phyloP scores from a whole-genome alignment of 2,329 filamentous ascomycete genomes.

The Blumeria hordei region DNA sequence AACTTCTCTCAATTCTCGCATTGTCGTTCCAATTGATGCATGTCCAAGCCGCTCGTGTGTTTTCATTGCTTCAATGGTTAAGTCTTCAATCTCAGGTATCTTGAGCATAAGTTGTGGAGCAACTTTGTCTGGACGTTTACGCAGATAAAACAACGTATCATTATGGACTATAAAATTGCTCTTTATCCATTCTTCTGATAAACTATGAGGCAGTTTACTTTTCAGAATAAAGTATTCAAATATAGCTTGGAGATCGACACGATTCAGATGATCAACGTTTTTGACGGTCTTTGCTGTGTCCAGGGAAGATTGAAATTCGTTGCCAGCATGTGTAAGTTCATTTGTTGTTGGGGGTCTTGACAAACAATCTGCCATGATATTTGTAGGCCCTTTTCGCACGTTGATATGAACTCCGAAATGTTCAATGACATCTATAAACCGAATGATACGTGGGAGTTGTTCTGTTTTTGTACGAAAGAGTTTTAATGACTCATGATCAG shows the following conservation, averaged over 20 bases:
- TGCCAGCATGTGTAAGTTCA: neutral
- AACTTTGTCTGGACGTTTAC: neutral
- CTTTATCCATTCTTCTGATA: conserved; percentile 1
- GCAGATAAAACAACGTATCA: conserved; percentile 1
- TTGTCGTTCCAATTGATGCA: neutral
- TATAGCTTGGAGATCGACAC: neutral
- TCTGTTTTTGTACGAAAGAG: neutral
- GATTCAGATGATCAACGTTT: neutral
- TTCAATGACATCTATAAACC: conserved; percentile 1
- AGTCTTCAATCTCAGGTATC: conserved; percentile 1
- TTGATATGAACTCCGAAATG: conserved; percentile 1
- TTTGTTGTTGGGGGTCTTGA: neutral
- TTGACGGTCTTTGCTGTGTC: neutral
- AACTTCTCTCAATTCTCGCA: neutral
- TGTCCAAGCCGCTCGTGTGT: neutral
- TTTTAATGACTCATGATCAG: neutral
- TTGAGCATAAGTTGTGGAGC: neutral
- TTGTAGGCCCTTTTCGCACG: neutral
- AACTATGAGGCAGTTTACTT: neutral
- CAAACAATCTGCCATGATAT: conserved; percentile 1
- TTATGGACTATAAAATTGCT: neutral
- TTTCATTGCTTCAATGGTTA: neutral
- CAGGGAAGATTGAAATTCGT: neutral
- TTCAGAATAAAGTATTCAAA: neutral
- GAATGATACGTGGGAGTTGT: neutral